Base-by-base conservation (phyloP, 441 rosid species). In the Viola pubescens region DNA sequence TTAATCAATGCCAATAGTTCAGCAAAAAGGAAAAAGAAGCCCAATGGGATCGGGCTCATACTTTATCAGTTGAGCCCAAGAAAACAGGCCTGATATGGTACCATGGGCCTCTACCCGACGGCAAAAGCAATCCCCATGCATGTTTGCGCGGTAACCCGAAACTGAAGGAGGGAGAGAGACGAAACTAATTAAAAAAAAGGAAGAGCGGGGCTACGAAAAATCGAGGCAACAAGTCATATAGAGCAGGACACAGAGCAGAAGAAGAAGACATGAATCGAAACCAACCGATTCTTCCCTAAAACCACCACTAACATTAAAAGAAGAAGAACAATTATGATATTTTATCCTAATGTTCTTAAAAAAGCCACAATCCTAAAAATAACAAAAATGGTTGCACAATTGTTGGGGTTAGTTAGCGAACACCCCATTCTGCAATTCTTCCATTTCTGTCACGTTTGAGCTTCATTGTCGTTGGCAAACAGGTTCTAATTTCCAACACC, bases 91-190 rank as follows among this genome's bases (percentile, higher is more conserved):
- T 11, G 34, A 13, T 26, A 9, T 4, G 49, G 56, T 39, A 40
- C 3, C 26, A 14, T 37, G 48, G 58, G 37, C 1, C 43, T 9
- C 3, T 13, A 54, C 13, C 66, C 53, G 64, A 63, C 52, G 58
- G 60, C 4, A 40, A 46, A 63, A 10, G 16, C 57, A 56, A 41
- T 10, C 34, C 58, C 49, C n/a, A n/a, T 58, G 44, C 60, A n/a
- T 9, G 61, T 5, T 67, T 80, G 79, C 75, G 82, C 81, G 84
- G 86, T 69, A 75, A 74, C 66, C 83, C 91, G 75, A 66, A 73
- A 73, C 11, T 73, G 3, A 50, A 68, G 88, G 80, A 13, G 60
- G 19, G 45, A 11, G 12, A 19, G 46, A 26, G 2, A 2, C 2
- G 2, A 49, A 11, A 19, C 56, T 46, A 10, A 6, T 48, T 26